phyloP scores from a whole-genome alignment of 306 rosid species.

The Acmispon strigosus region DNA sequence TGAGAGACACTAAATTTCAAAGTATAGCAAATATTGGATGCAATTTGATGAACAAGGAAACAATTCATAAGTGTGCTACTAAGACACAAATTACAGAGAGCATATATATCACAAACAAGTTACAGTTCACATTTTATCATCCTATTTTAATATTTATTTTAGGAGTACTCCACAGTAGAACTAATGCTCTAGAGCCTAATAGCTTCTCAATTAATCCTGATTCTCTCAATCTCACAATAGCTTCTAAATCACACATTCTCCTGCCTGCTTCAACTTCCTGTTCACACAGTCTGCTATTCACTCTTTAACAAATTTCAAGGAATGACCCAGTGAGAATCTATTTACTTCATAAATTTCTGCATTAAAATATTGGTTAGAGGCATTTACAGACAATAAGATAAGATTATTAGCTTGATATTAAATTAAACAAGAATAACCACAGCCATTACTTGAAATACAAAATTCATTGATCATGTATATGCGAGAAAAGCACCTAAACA shows the following conservation, averaged over 20 bases:
- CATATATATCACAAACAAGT: too few relatives aligned
- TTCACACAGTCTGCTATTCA: background rate
- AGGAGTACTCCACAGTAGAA: background rate
- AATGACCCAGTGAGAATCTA: background rate
- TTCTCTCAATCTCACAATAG: background rate
- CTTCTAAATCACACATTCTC: background rate
- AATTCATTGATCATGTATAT: background rate
- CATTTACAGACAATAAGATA: background rate
- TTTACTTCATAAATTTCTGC: background rate
- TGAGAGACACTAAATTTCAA: background rate
- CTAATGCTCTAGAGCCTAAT: background rate
- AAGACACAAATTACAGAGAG: background rate
- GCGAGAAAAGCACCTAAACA: background rate
- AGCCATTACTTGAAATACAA: background rate
- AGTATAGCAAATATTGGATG: background rate
- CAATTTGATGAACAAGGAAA: constrained; percentile 1
- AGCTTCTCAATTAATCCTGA: background rate
- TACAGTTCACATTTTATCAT: background rate
- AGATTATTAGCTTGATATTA: background rate
- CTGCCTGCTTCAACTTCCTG: background rate
- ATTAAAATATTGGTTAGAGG: background rate
- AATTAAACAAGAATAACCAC: constrained; percentile 1
- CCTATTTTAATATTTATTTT: background rate
- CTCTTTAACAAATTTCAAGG: background rate
- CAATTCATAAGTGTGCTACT: background rate